These are phyloP conservation scores for Cyclotella kingstonii DNA, from an alignment of 108 stramenopile genomes.

Conservation along the genomic window DNA sequence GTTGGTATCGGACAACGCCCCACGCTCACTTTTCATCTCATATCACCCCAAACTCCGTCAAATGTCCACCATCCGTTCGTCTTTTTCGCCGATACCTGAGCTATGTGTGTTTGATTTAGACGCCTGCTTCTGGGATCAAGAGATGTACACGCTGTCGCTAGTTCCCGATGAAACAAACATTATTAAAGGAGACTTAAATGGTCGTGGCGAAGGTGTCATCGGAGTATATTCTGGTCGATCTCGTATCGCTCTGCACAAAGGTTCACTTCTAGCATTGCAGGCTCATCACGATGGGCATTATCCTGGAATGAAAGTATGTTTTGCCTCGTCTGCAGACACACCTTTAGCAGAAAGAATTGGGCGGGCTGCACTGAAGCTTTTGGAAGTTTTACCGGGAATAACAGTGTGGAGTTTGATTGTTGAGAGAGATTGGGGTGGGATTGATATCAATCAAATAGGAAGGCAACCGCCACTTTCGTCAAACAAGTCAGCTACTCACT, in stretches of 20 bases:
- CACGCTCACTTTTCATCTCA: too few relatives aligned
- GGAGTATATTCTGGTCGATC: slow-evolving; percentile 67
- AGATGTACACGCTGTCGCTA: slow-evolving; percentile 79
- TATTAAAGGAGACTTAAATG: slow-evolving; percentile 71
- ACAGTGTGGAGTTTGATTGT: slow-evolving; percentile 80
- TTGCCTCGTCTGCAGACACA: slow-evolving; percentile 83
- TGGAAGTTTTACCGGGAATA: slow-evolving; percentile 81
- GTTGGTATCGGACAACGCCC: too few relatives aligned
- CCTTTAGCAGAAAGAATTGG: slow-evolving; percentile 75
- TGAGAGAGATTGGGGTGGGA: slow-evolving; percentile 70
- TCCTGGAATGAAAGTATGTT: slow-evolving; percentile 74
- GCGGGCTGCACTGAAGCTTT: slow-evolving; percentile 65
- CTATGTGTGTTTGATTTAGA: slow-evolving; percentile 84
- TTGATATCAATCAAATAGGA: slow-evolving; percentile 88
- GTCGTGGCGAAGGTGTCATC: slow-evolving; percentile 73
- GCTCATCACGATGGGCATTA: slow-evolving; percentile 60
- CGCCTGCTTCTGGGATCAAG: slow-evolving; percentile 90
- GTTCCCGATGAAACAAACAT: slow-evolving; percentile 51
- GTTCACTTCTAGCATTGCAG: slow-evolving; percentile 71
- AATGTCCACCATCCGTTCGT: too few relatives aligned
- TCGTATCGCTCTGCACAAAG: slow-evolving; percentile 70
- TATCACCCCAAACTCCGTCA: too few relatives aligned
- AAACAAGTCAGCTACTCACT: slow-evolving; percentile 85
- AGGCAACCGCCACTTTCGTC: slow-evolving; percentile 70
- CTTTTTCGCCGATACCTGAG: slow-evolving; percentile 11